These are phyloP conservation scores for Hippophae tibetana DNA, from an alignment of 306 rosid genomes.

Conservation along the genomic window DNA sequence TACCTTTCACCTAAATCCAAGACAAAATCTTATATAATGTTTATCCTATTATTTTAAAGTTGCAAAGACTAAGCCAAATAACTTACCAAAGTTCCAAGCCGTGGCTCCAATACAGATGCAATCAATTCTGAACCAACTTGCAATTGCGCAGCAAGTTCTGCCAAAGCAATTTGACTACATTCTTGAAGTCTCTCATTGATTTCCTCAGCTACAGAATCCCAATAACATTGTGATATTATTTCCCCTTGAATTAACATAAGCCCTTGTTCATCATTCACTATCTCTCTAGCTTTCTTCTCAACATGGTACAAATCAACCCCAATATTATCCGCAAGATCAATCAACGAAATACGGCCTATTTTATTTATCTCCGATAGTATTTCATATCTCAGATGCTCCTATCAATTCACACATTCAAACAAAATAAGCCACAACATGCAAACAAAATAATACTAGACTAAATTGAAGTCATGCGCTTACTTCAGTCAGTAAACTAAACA, in stretches of 20 bases:
- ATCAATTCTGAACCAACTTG: constrained; percentile 76
- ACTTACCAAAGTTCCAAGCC: constrained; percentile 72
- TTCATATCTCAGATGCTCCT: constrained; percentile 89
- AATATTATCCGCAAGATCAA: constrained; percentile 70
- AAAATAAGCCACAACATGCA: not conserved
- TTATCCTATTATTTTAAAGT: constrained; percentile 11
- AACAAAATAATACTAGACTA: not conserved
- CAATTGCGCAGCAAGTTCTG: constrained; percentile 81
- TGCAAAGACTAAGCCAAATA: constrained; percentile 5
- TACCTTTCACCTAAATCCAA: constrained; percentile 70
- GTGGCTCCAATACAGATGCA: constrained; percentile 70
- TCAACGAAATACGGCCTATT: constrained; percentile 70
- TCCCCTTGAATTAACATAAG: constrained; percentile 85
- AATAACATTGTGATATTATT: constrained; percentile 64
- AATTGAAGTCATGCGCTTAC: no score
- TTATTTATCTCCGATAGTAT: constrained; percentile 59
- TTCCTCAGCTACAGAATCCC: constrained; percentile 90
- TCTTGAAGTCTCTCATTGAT: constrained; percentile 93
- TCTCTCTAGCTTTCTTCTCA: constrained; percentile 65
- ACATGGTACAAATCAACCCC: constrained; percentile 88
- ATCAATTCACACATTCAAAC: constrained; percentile 4
- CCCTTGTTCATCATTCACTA: constrained; percentile 43
- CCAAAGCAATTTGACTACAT: constrained; percentile 80
- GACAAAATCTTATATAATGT: constrained; percentile 9
- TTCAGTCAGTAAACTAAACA: no score